Conservation (phyloP, 2,329 filamentous ascomycete species). For the Helotiales sp. region DNA sequence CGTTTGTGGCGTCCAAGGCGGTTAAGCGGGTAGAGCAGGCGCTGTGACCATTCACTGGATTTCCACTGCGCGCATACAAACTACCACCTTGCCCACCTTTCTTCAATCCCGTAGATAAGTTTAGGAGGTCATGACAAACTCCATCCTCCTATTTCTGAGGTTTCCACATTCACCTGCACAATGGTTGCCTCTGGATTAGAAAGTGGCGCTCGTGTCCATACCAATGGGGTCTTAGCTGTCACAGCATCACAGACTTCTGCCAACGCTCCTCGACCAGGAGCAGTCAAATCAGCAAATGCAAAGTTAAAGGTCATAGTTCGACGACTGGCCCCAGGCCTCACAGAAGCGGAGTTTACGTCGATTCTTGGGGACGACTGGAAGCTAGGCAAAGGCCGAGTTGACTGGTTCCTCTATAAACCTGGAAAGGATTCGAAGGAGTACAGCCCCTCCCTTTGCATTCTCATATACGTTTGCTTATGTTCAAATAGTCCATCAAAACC, state of each 20-base stretch:
- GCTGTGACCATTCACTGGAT: too few species aligned
- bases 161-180: background rate
- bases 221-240: conserved; percentile 55
- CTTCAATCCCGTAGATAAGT: too few species aligned
- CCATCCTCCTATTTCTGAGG: too few species aligned
- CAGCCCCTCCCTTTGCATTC: conserved; percentile 33
- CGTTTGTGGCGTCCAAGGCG: too few species aligned
- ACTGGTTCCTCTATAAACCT: conserved; percentile 74
- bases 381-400: conserved; percentile 74
- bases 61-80: too few species aligned
- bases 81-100: too few species aligned
- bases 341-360: conserved; percentile 71
- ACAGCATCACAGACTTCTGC: conserved; percentile 46
- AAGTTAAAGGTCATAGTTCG: conserved; percentile 85
- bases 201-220: conserved; percentile 31
- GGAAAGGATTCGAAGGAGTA: conserved; percentile 86
- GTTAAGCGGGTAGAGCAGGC: too few species aligned
- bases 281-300: conserved; percentile 46
- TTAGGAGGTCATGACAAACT: too few species aligned
- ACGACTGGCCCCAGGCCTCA: conserved; percentile 82
- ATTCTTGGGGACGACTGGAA: conserved; percentile 81
- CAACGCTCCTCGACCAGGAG: conserved; percentile 39
- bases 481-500: conserved; percentile 73
- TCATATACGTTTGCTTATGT: conserved; percentile 8
- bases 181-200: background rate